Evolutionary conservation across 2,329 filamentous ascomycete species (phyloP).

Genomic region (Leptographium flavum): DNA sequence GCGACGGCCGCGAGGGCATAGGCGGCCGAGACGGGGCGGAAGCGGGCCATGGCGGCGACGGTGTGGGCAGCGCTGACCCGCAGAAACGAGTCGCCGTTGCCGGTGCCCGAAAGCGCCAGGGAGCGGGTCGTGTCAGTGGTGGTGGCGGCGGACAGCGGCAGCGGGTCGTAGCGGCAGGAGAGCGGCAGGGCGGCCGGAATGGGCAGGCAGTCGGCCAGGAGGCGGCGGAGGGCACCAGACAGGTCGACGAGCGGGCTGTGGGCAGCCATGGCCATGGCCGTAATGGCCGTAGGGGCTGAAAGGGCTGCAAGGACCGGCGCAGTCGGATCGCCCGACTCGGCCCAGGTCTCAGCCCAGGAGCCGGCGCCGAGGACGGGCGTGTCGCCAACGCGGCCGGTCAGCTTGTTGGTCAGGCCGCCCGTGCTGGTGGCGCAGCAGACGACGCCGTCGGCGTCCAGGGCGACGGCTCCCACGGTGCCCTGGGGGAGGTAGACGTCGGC

Average conservation of each 20-base stretch:
- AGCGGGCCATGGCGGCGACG: conserved; percentile 58
- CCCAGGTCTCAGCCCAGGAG: conserved; percentile 84
- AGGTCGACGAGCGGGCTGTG: conserved; percentile 23
- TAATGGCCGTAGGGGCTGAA: too few species aligned
- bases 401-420: conserved; percentile 78
- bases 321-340: conserved; percentile 27
- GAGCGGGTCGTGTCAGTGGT: conserved; percentile 23
- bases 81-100: conserved; percentile 81
- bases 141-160: too few species aligned
- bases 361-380: conserved; percentile 74
- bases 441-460: conserved; percentile 60
- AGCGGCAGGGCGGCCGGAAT: conserved; percentile 19
- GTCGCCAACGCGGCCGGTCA: conserved; percentile 73
- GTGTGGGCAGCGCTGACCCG: conserved; percentile 57
- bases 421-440: conserved; percentile 54
- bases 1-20: conserved; percentile 49
- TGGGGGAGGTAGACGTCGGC: conserved; percentile 50
- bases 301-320: conserved; percentile 6
- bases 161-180: conserved; percentile 21
- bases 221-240: conserved; percentile 26
- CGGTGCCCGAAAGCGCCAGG: conserved; percentile 59
- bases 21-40: conserved; percentile 35
- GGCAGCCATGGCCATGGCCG: too few species aligned
- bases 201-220: conserved; percentile 48
- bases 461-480: conserved; percentile 74